Base-by-base conservation (phyloP, 108 stramenopile genomes). In the Parmales sp. region DNA sequence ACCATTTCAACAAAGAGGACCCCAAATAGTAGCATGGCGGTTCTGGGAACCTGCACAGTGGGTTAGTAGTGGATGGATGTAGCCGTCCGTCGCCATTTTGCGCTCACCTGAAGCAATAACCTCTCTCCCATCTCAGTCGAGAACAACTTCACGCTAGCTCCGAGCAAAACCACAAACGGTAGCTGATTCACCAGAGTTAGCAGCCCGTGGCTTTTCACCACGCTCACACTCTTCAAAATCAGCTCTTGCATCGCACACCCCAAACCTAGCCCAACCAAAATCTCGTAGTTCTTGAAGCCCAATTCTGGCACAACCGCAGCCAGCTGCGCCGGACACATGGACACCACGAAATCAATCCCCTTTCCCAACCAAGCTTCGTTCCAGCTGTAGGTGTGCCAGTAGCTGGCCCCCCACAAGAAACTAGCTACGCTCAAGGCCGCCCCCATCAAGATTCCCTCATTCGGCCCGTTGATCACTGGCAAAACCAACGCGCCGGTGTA, bases 401-500 rank as follows among this genome's bases (percentile, higher is more conserved):
- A 8, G 11, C 16, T 8, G 41, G 41, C 11, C 16, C 41, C 41
- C 11, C 16, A 16, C 11, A 43, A 8, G 41, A 43, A 43, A 43
- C 41, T 43, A 16, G 8, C 11, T 43, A 16, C 16, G 41, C 11
- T 11, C 11, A 16, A 16, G 41, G 41, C 29, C 18, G 85, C 86
- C 20, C 82, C 86, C 11, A 82, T 50, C 2, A 90, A 16, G 3
- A 92, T 54, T 26, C 91, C 91, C 69, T 92, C 91, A 44, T 50
- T 83, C 22, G 91, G 89, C 37, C 91, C 91, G 73, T 92, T 92
- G 63, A 92, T 71, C 6, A 81, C 77, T 1, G 91, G 91, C 72
- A 92, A 63, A 51, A 87, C 74, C 19, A 92, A 75, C 48, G 83
- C 74, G 31, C 88, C 88, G 1, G 88, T 90, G 67, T 83, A 77